Base-by-base conservation (phyloP, 805 yeast species). In the Yarrowia sp. region DNA sequence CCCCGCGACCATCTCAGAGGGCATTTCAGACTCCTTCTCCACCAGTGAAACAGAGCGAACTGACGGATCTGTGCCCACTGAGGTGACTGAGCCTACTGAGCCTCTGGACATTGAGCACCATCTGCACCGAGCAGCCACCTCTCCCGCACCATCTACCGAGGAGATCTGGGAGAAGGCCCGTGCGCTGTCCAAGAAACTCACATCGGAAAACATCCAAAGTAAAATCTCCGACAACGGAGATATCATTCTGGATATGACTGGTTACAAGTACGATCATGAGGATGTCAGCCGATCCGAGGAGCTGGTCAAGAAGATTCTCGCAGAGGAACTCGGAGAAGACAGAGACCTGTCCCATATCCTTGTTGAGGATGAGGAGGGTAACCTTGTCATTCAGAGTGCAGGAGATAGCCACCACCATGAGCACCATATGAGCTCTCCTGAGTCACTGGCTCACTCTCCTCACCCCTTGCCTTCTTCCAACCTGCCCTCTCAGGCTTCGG, bases 151-250 rank as follows among this genome's bases (percentile, higher is more conserved):
- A 45, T 51, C 50, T 17, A 62, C 72, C 18, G 74, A 76, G 32
- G 80, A 78, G 61, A 81, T 85, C 1, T 74, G 85, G 57, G 87
- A 85, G 68, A 80, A 84, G 68, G 88, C 89, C 6, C 80, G 81
- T 66, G 84, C 84, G 45, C 78, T 90, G 28, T 84, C 93, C 32
- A 82, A 84, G 69, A 86, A 82, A 72, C 79, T 90, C 44, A 85
- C 84, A 15, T 63, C 69, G 15, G 81, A 83, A 68, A 90, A 92
- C 72, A 92, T 95, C 36, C 97, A 98, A 0, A 87, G 96, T 33
- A 90, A 86, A 69, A 83, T 92, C 41, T 96, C 90, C 68, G 87
- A 88, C 67, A 89, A 90, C 71, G 99, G 99, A 11, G 97, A 92
- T 72, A 81, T 95, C 70, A 83, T 92, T 45, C 78, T 95, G 50